phyloP scores from a whole-genome alignment of 116 monocot species.

The Phalaenopsis hybrid region DNA sequence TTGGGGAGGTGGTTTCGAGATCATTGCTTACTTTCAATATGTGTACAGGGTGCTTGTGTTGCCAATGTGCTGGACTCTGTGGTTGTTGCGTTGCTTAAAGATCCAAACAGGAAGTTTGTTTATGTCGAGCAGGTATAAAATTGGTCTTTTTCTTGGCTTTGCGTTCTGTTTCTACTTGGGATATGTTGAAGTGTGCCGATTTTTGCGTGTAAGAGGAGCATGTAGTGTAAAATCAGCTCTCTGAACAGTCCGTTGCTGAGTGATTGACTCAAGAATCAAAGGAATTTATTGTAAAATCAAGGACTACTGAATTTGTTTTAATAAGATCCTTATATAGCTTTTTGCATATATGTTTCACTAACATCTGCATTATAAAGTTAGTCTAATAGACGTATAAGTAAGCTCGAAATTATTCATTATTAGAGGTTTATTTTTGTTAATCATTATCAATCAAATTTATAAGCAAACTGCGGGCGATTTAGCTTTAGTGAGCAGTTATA shows the following conservation, averaged over 20 bases:
- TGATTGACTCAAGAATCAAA: background rate
- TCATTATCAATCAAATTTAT: too few relatives aligned
- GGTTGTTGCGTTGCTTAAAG: conserved; percentile 45
- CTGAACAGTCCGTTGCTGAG: background rate
- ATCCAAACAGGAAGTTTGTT: conserved; percentile 65
- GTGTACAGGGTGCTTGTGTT: conserved; percentile 63
- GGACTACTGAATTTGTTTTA: background rate
- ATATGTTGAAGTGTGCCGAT: background rate
- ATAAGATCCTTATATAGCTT: background rate
- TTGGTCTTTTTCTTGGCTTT: background rate
- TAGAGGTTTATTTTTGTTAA: background rate
- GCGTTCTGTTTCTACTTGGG: background rate
- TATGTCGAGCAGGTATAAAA: conserved; percentile 61
- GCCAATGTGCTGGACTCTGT: conserved; percentile 74
- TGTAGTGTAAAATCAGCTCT: background rate
- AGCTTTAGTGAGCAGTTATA: too few relatives aligned
- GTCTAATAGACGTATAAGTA: background rate
- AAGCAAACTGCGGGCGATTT: too few relatives aligned
- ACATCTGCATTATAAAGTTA: background rate
- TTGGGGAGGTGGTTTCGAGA: background rate
- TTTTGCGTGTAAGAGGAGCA: background rate
- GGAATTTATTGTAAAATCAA: background rate
- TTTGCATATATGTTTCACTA: background rate
- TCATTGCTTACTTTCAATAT: background rate
- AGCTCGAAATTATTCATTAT: background rate